These are phyloP conservation scores for Ceratocystis albifundus DNA, from an alignment of 2,329 filamentous ascomycete species.

Conservation along the genomic window DNA sequence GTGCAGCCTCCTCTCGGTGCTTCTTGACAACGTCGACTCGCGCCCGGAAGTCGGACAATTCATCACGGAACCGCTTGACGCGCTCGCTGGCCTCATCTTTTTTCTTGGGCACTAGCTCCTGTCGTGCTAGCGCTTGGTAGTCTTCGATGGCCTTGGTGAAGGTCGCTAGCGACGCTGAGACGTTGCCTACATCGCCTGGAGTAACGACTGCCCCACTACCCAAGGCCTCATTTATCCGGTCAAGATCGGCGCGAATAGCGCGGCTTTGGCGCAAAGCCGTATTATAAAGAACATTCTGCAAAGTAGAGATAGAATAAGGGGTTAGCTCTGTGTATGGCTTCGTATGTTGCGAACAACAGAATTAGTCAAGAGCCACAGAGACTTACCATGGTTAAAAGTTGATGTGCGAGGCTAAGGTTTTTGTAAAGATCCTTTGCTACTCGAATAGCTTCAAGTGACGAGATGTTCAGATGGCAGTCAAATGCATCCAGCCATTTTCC, in stretches of 20 bases:
- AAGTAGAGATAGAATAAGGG: neutral
- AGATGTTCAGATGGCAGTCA: constrained; percentile 1
- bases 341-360: neutral
- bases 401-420: neutral
- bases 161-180: constrained; percentile 64
- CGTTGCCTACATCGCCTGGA: constrained; percentile 48
- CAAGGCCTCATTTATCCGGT: constrained; percentile 50
- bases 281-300: constrained; percentile 68
- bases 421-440: neutral
- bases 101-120: constrained; percentile 82
- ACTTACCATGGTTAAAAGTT: neutral
- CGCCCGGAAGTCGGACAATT: constrained; percentile 67
- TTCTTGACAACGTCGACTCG: constrained; percentile 69
- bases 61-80: constrained; percentile 70
- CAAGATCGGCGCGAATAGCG: constrained; percentile 64
- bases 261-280: constrained; percentile 75
- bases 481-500: neutral
- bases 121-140: constrained; percentile 72
- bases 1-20: constrained; percentile 61
- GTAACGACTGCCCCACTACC: constrained; percentile 52
- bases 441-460: neutral
- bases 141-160: constrained; percentile 88
- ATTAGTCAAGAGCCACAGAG: neutral
- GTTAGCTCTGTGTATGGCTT: constrained; percentile 1
- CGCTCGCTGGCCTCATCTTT: constrained; percentile 82